Evolutionary conservation across 2,329 filamentous ascomycete genomes (phyloP).

Genomic region (Trichophaea hybrida): DNA sequence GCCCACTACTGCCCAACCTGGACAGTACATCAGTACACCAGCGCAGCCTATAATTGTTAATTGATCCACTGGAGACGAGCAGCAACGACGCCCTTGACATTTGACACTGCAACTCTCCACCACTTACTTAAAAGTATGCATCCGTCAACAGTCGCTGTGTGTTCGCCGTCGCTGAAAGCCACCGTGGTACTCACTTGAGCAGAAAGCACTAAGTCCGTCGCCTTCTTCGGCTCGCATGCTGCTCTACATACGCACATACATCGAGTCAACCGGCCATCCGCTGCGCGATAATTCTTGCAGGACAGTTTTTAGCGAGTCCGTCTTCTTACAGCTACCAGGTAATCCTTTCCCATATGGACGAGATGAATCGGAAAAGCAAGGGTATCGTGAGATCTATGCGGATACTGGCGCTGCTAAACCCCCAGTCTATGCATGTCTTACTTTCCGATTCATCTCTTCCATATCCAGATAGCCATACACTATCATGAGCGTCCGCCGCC

Average conservation of each 20-base stretch:
- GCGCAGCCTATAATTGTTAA: neutral
- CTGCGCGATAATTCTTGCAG: neutral
- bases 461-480: neutral
- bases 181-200: neutral
- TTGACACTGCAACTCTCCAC: too few species aligned
- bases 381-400: neutral
- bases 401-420: neutral
- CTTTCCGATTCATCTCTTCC: neutral
- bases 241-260: neutral
- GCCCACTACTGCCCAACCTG: neutral
- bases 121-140: too few species aligned
- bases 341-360: neutral
- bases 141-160: too few species aligned
- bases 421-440: neutral
- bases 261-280: neutral
- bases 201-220: too few species aligned
- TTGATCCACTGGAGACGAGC: neutral
- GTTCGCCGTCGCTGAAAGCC: neutral
- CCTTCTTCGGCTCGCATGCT: neutral
- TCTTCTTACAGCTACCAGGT: neutral
- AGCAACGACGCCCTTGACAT: too few species aligned
- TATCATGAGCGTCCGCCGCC: neutral
- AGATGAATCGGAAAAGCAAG: neutral
- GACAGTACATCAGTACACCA: neutral
- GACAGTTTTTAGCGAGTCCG: neutral